Evolutionary conservation across 2,329 filamentous ascomycete species (phyloP).

Genomic region (Dothideomycetidae sp.): DNA sequence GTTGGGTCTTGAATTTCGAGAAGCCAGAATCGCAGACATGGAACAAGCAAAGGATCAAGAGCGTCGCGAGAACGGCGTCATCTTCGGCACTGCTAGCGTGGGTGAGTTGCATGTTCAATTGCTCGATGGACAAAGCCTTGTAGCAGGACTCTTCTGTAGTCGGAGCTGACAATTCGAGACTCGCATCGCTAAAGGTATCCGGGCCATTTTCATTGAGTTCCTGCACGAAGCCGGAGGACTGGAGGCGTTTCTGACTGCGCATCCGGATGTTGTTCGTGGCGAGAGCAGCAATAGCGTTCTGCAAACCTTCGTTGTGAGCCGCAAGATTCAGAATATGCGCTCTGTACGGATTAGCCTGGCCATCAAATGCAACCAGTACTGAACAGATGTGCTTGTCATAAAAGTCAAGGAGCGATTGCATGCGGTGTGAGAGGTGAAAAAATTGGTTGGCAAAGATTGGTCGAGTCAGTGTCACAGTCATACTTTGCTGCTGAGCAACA

Average conservation of each 20-base stretch:
- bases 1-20: conserved; percentile 84
- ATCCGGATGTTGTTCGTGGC: conserved; percentile 83
- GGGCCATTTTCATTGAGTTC: conserved; percentile 23
- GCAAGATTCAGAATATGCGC: conserved; percentile 70
- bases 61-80: conserved; percentile 75
- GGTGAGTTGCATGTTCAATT: conserved; percentile 72
- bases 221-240: conserved; percentile 20
- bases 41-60: conserved; percentile 79
- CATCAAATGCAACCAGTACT: conserved; percentile 82
- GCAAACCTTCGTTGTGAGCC: conserved; percentile 63
- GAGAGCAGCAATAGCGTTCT: conserved; percentile 81
- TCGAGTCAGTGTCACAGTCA: conserved; percentile 17
- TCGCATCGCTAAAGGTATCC: conserved; percentile 17
- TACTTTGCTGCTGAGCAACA: not conserved
- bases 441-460: conserved; percentile 24
- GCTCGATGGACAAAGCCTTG: conserved; percentile 67
- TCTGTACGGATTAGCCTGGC: conserved; percentile 71
- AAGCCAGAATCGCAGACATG: conserved; percentile 88
- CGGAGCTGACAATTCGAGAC: conserved; percentile 39
- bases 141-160: conserved; percentile 68
- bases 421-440: conserved; percentile 54
- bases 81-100: conserved; percentile 61
- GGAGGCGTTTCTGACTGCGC: conserved; percentile 49
- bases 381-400: conserved; percentile 87
- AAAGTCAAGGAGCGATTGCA: conserved; percentile 84